These are phyloP conservation scores for Arthroderma sp. DNA, from an alignment of 2,329 filamentous ascomycete genomes.

Conservation along the genomic window DNA sequence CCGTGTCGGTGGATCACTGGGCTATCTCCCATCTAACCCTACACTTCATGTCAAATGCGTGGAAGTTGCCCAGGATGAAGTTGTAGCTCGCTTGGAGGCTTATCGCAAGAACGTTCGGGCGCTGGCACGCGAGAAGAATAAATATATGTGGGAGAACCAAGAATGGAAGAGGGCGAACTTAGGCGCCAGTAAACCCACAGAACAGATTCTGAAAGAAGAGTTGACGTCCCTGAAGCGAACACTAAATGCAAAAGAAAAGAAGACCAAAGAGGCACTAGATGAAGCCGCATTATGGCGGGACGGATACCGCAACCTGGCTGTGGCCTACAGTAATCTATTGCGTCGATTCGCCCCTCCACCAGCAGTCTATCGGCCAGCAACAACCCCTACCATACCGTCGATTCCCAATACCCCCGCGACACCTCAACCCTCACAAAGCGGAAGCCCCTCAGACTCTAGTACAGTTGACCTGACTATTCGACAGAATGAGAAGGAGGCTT, in stretches of 20 bases:
- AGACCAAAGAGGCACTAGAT: constrained; percentile 16
- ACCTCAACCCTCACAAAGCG: not conserved
- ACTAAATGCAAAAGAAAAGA: constrained; percentile 14
- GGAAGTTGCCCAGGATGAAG: constrained; percentile 14
- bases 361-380: not conserved
- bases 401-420: not conserved
- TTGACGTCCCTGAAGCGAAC: constrained; percentile 12
- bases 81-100: constrained; percentile 14
- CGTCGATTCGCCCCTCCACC: not conserved
- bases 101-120: constrained; percentile 15
- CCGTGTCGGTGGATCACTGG: constrained; percentile 14
- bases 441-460: not conserved
- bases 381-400: not conserved
- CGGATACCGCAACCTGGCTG: constrained; percentile 12
- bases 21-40: constrained; percentile 21
- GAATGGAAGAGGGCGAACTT: constrained; percentile 16
- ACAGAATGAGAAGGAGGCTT: too few species aligned
- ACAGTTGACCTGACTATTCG: too few species aligned
- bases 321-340: constrained; percentile 13
- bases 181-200: constrained; percentile 17
- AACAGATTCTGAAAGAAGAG: constrained; percentile 11
- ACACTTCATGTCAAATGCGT: constrained; percentile 17
- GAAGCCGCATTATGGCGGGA: constrained; percentile 18
- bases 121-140: constrained; percentile 19
- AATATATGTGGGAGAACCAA: constrained; percentile 16